Base-by-base conservation (phyloP, 2,329 filamentous ascomycete genomes). In the Colletotrichum filicis region DNA sequence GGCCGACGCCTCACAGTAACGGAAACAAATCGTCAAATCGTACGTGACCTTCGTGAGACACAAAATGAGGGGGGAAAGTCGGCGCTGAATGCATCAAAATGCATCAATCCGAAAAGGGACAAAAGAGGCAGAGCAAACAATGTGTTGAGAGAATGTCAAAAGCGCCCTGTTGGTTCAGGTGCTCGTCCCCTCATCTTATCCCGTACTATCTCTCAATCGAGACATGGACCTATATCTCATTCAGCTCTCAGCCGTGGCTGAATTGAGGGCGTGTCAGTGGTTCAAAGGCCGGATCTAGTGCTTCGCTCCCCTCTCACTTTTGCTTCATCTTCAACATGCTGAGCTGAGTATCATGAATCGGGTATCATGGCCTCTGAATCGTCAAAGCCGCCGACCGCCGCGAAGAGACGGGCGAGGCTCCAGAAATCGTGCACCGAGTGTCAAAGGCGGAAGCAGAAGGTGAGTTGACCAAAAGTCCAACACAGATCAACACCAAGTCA, bases 361-460 rank as follows among this genome's bases (percentile, higher is more conserved):
- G 8, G 24, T 46, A 65, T n/a, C 60, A 73, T 73, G 70, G 70
- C 66, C 7, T 24, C 42, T 1, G 60, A 70, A 46, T 46, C 60
- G n/a, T 70, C 70, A 8, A 70, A 61, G 56, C 66, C 66, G 19
- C 32, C 60, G 32, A 32, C 68, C 16, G 7, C 19, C 16, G 16
- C 42, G 24, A 75, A 75, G 35, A 53, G 68, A 32, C 72, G 74
- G 42, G 37, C 59, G 42, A 68, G 74, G 24, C 57, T 68, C 11
- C 75, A 75, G n/a, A 75, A 75, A 58, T 75, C 75, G 35, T 76
- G 75, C 59, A 74, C 71, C 28, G 74, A 76, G 28, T 76, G 71
- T 26, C 74, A 75, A 56, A 65, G 71, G 37, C 64, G 74, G 19
- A 76, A 76, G 64, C 74, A 76, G 46, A 76, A 74, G 74, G 75